These are phyloP conservation scores for Cymodocea nodosa DNA, from an alignment of 116 monocot genomes.

Conservation along the genomic window DNA sequence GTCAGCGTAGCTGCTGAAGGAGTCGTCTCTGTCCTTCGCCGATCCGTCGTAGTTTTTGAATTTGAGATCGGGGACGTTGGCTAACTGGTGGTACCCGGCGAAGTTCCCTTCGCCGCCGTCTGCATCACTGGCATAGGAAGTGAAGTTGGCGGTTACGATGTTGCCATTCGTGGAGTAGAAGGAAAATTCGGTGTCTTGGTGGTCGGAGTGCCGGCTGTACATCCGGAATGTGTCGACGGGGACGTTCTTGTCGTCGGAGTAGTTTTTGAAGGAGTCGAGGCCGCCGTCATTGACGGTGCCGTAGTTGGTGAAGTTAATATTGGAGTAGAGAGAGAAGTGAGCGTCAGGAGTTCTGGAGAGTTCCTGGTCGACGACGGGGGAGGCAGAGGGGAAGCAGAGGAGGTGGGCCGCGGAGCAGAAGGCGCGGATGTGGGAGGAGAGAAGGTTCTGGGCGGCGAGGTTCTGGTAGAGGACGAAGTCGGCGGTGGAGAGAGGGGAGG, in stretches of 20 bases:
- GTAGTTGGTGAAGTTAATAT: slow-evolving; percentile 59
- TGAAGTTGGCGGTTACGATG: slow-evolving; percentile 55
- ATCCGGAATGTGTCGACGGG: slow-evolving; percentile 50
- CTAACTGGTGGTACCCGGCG: slow-evolving; percentile 15
- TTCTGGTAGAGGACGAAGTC: slow-evolving; percentile 13
- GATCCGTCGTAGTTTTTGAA: slow-evolving; percentile 29
- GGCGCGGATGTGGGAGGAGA: slow-evolving; percentile 9
- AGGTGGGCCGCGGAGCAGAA: slow-evolving; percentile 19
- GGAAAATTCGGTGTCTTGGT: slow-evolving; percentile 30
- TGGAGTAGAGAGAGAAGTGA: slow-evolving; percentile 24
- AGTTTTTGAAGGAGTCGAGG: slow-evolving; percentile 34
- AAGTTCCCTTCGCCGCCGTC: slow-evolving; percentile 34
- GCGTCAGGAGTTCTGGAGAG: slow-evolving; percentile 5
- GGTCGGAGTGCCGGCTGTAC: slow-evolving; percentile 35
- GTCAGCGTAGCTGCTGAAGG: slow-evolving; percentile 38
- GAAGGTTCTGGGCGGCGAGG: slow-evolving; percentile 7
- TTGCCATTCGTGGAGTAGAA: slow-evolving; percentile 40
- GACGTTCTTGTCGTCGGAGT: slow-evolving; percentile 34
- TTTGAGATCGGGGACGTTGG: slow-evolving; percentile 39
- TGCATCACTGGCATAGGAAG: slow-evolving; percentile 30
- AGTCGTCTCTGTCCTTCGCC: slow-evolving; percentile 13
- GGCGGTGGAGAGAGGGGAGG: slow-evolving; percentile 24
- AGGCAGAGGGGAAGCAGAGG: slow-evolving; percentile 15
- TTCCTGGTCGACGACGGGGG: slow-evolving; percentile 14
- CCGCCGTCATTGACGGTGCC: slow-evolving; percentile 23